Conservation (phyloP, 768 basidiomycete species). For the Hypholoma fasciculare region DNA sequence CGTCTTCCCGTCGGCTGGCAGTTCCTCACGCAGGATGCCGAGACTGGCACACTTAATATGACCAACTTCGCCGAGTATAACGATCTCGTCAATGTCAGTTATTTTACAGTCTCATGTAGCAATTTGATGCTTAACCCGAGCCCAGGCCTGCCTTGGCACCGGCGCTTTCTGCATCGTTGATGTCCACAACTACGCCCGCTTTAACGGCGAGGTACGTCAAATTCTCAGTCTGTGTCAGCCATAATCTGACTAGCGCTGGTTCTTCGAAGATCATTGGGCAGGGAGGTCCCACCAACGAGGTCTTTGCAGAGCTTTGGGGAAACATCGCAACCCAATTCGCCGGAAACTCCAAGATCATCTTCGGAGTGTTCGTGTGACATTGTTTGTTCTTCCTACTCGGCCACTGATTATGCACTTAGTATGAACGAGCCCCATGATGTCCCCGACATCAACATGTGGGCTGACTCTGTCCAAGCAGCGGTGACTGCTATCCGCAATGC, state of each 20-base stretch:
- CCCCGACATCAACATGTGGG: conserved; percentile 49
- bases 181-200: conserved; percentile 65
- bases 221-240: background rate
- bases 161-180: conserved; percentile 59
- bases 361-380: conserved; percentile 42
- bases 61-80: conserved; percentile 51
- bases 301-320: conserved; percentile 56
- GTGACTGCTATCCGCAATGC: conserved; percentile 63
- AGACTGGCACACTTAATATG: conserved; percentile 40
- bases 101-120: background rate
- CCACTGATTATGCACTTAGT: conserved; percentile 20
- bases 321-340: conserved; percentile 52
- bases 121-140: background rate
- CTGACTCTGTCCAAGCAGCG: conserved; percentile 55
- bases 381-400: background rate
- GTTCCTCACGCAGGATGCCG: conserved; percentile 39
- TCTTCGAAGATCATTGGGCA: conserved; percentile 53
- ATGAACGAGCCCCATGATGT: conserved; percentile 71
- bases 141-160: conserved; percentile 39
- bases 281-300: conserved; percentile 56
- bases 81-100: conserved; percentile 43
- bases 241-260: background rate
- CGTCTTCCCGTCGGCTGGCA: conserved; percentile 66
- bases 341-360: conserved; percentile 39
- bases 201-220: conserved; percentile 38